Evolutionary conservation across 2,329 filamentous ascomycete genomes (phyloP), one percentile per base, ranked within the genome.

Genomic region (Apiospora aurea): DNA sequence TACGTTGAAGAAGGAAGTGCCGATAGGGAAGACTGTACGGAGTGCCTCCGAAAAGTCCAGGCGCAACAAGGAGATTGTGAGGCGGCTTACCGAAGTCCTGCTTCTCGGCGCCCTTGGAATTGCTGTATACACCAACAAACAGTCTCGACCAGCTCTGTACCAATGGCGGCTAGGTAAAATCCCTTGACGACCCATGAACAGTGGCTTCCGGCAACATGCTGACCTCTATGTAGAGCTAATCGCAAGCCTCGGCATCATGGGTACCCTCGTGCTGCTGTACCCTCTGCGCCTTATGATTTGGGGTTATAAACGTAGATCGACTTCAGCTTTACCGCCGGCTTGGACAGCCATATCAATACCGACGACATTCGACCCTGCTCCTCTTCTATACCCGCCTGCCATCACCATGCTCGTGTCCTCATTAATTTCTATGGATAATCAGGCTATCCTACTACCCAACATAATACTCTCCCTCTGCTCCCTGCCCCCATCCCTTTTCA

Each of bases 361-460:
- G 0, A 84, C 90, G 4, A 87, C 89, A n/a, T 97, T 98, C 81
- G 96, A 98, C 78, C 95, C 95, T 2, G 96, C 96, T 8, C 94
- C 95, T 14, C 86, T 97, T n/a, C 82, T 98, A 72, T 98, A 98
- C 79, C 96, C 96, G 24, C 88, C 92, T 7, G 82, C 91, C 2
- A 86, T 97, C 43, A 94, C 95, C 0, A 83, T 95, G 21, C 86
- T 95, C 66, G 92, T 96, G 41, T 91, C 95, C 1, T 84, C 96
- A 5, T 91, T 95, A 13, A 86, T 97, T 57, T 89, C 91, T 10
- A 85, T 87, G 69, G 87, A 88, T 68, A 90, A 89, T 66, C 85
- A 88, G 3, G 85, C 86, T 21, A 85, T 91, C 16, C 80, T 97
- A 26, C 83, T 97, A 10, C 91, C 93, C 1, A 97, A 96, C 77